Evolutionary conservation across 2,329 filamentous ascomycete genomes (phyloP), one percentile per base, ranked within the genome.

Genomic region (Alternaria hordeiaustralica): DNA sequence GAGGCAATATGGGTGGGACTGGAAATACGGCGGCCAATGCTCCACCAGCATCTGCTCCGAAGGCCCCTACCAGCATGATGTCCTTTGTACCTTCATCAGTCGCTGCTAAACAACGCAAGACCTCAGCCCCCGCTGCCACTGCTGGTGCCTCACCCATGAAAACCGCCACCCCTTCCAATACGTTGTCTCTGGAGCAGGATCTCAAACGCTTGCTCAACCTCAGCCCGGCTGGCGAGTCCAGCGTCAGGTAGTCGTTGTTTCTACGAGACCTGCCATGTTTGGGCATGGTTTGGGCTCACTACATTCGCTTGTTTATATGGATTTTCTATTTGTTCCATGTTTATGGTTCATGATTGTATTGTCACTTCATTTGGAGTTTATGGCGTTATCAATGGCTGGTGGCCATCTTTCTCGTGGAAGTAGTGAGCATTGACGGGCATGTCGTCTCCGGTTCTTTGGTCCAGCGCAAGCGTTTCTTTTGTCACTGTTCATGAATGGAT

Each of bases 51-150:
- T 58, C 69, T 33, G 61, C 65, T 4, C 67, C 70, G 3, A 77
- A 73, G 58, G 61, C 71, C 18, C 67, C 64, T 23, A 72, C 70
- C 13, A 70, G 71, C 6, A 72, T 73, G 66, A 77, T 77, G 70
- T 73, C 76, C 41, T 79, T 79, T 44, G 72, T 78, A 30, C 77
- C 77, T 58, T 73, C 76, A n/a, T 79, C 77, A 13, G 77, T 79
- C 36, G 71, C 73, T 18, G 76, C 77, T 4, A 79, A 78, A 61
- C 71, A 75, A 55, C 70, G 71, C 51, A 66, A 73, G 47, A 60
- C 69, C 23, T 69, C 71, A 43, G 59, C 70, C 13, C 67, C 68
- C 30, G 58, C 71, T 26, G 56, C 65, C 9, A 43, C 67, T 15
- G 58, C 67, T 43, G 44, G 64, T 33, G 61, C 71, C 46, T 66